Conservation (phyloP, 768 basidiomycete species). For the Lentinula aciculospora region DNA sequence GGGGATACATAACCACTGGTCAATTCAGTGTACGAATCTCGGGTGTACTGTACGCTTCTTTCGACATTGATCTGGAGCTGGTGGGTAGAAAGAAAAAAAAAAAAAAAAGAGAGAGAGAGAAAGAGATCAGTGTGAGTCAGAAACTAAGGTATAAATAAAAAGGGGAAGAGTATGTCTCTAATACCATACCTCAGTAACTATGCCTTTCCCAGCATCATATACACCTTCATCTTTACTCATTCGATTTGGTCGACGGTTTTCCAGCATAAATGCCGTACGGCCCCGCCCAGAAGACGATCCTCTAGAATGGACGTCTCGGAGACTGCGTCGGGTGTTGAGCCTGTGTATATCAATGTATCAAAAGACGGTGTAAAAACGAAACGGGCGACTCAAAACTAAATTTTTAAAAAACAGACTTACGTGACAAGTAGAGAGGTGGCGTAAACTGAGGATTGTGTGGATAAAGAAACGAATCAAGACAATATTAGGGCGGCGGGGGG, state of each 20-base stretch:
- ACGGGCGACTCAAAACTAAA: no score
- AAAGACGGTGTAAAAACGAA: neutral
- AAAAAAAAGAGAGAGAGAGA: no score
- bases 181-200: neutral
- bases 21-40: slow-evolving; percentile 6
- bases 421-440: slow-evolving; percentile 5
- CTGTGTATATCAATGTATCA: neutral
- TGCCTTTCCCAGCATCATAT: neutral
- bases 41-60: slow-evolving; percentile 7
- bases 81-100: neutral
- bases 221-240: neutral
- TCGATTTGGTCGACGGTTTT: neutral
- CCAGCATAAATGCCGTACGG: neutral
- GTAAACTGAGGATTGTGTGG: neutral
- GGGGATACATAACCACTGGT: neutral
- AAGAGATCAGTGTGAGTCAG: no score
- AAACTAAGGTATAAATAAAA: neutral
- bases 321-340: slow-evolving; percentile 1
- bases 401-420: neutral
- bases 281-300: neutral
- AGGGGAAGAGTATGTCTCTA: no score
- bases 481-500: no score
- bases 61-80: slow-evolving; percentile 8
- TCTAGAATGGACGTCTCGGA: neutral
- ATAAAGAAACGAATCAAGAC: no score